A percentile compares a stretch with the other conserved stretches of the same genome.
These are phyloP conservation scores for Jasminum sambac DNA, from an alignment of 257 asterid genomes.

Conservation along the genomic window DNA sequence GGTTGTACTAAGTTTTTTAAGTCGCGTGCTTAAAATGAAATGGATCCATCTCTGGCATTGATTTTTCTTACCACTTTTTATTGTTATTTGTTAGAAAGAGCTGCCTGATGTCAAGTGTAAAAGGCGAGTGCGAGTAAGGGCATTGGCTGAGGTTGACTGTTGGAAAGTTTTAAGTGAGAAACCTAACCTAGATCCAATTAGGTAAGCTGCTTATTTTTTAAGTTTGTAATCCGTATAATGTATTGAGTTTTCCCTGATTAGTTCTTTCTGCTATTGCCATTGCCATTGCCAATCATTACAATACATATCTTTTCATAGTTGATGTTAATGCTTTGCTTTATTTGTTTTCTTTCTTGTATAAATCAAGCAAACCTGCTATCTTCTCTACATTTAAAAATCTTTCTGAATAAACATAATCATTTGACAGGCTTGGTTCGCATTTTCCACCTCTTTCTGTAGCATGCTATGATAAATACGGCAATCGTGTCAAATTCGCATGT, in stretches of 20 bases:
- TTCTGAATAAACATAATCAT: background rate
- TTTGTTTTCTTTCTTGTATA: background rate
- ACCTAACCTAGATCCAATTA: conserved; percentile 23
- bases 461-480: conserved; percentile 49
- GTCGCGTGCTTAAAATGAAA: background rate
- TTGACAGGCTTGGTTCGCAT: conserved; percentile 55
- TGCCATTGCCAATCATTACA: background rate
- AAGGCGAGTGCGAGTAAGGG: conserved; percentile 42
- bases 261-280: background rate
- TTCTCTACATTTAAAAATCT: background rate
- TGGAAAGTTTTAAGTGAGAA: conserved; percentile 45
- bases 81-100: conserved; percentile 33
- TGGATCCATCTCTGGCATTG: conserved; percentile 20
- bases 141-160: conserved; percentile 35
- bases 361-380: background rate
- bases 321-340: background rate
- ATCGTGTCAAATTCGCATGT: conserved; percentile 34
- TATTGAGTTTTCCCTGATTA: background rate
- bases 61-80: conserved; percentile 16
- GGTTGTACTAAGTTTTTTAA: background rate
- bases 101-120: conserved; percentile 26
- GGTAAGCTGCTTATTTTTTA: conserved; percentile 33
- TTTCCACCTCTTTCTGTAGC: conserved; percentile 38
- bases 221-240: background rate
- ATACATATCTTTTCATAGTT: background rate